These are phyloP conservation scores for Ettlia oleoabundans DNA, from an alignment of 139 green algal species.

Conservation along the genomic window DNA sequence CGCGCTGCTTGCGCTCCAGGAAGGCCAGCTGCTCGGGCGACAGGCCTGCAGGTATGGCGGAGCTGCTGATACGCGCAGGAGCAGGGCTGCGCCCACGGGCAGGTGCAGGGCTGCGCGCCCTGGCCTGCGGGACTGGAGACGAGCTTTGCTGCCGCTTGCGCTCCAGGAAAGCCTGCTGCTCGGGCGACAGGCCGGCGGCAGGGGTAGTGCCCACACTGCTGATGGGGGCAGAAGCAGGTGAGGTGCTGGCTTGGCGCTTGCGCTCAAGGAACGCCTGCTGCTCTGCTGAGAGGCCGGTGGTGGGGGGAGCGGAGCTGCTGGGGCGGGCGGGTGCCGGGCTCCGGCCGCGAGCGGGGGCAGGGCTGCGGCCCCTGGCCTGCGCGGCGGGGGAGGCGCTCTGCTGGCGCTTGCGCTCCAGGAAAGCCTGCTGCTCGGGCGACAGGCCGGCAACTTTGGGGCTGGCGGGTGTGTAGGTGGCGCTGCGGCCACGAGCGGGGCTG, in stretches of 20 bases:
- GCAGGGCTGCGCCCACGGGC: not conserved
- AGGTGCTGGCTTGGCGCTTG: not conserved
- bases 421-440: not conserved
- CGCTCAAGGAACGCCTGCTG: not conserved
- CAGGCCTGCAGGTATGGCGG: not conserved
- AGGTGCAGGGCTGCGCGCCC: too few relatives aligned
- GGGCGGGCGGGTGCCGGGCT: not conserved
- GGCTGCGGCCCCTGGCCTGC: not conserved
- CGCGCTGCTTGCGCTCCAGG: not conserved
- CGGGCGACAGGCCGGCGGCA: not conserved
- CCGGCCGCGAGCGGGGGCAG: not conserved
- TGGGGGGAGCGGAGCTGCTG: not conserved
- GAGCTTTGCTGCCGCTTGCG: not conserved
- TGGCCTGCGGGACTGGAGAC: not conserved
- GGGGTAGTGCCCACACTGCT: too few relatives aligned
- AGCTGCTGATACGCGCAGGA: not conserved
- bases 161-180: conserved; percentile 5
- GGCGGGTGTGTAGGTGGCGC: too few relatives aligned
- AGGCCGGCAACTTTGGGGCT: not conserved
- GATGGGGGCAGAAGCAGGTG: not conserved
- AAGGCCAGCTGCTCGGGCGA: not conserved
- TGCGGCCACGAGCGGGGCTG: not conserved
- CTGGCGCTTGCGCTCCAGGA: not conserved
- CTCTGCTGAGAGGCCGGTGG: not conserved
- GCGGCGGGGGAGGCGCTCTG: not conserved